Evolutionary conservation across 768 basidiomycete species (phyloP).

Genomic region (Mycena venus): DNA sequence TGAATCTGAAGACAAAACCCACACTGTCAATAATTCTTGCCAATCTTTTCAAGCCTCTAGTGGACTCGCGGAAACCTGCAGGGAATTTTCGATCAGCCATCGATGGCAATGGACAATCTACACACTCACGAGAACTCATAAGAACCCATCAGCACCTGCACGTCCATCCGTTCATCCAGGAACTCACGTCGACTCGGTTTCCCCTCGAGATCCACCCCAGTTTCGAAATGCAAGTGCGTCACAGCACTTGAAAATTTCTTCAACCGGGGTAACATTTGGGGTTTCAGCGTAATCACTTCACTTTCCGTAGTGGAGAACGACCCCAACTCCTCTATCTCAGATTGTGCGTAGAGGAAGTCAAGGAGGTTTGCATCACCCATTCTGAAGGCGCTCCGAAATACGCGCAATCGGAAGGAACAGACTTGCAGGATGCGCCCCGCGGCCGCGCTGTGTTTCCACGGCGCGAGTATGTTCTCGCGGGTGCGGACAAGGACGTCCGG

Average conservation of each 20-base stretch:
- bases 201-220: not conserved
- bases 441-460: not conserved
- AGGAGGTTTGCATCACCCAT: not conserved
- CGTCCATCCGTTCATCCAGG: not conserved
- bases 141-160: not conserved
- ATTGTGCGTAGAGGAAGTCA: not conserved
- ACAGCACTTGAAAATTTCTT: not conserved
- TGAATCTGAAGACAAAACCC: too few relatives aligned
- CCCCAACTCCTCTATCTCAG: constrained; percentile 11
- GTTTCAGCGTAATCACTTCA: not conserved
- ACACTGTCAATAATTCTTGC: too few relatives aligned
- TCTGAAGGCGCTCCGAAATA: not conserved
- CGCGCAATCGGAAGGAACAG: not conserved
- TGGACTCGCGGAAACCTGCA: too few relatives aligned
- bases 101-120: too few relatives aligned
- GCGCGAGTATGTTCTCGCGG: not conserved
- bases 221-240: not conserved
- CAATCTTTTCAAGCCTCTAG: too few relatives aligned
- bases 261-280: not conserved
- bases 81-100: too few relatives aligned
- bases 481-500: not conserved
- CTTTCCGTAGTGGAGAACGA: not conserved
- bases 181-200: not conserved
- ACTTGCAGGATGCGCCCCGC: not conserved
- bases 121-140: too few relatives aligned